These are phyloP conservation scores for Globisporangium yorkense DNA, from an alignment of 352 stramenopile genomes.

Conservation along the genomic window DNA sequence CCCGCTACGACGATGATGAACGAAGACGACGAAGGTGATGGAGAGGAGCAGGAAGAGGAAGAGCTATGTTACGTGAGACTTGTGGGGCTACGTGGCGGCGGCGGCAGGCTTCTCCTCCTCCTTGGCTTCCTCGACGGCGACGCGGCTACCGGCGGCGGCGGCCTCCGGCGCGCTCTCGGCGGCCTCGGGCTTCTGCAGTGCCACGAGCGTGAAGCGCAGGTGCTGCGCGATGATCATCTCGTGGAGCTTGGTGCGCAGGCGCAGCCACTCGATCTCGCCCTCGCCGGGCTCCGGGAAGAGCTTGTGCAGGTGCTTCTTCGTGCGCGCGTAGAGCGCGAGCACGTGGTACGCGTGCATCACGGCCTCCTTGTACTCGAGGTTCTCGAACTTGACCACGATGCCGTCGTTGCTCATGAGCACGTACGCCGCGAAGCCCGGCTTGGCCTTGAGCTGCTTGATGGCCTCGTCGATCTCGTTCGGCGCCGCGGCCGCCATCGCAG, in stretches of 20 bases:
- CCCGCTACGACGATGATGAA: neutral
- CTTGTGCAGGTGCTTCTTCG: conserved; percentile 80
- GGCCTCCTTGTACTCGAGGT: conserved; percentile 89
- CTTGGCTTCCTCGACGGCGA: conserved; percentile 30
- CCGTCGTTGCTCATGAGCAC: conserved; percentile 93
- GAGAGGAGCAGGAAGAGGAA: neutral
- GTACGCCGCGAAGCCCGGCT: conserved; percentile 86
- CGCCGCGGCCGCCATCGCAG: conserved; percentile 58
- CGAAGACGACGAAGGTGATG: neutral
- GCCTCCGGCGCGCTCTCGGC: conserved; percentile 19
- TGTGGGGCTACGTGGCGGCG: conserved; percentile 12
- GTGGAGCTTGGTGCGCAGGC: conserved; percentile 87
- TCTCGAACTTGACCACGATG: conserved; percentile 92
- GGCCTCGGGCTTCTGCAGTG: conserved; percentile 62
- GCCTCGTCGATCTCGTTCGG: conserved; percentile 91
- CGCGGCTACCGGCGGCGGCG: conserved; percentile 12
- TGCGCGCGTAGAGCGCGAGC: conserved; percentile 80
- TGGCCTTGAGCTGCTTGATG: conserved; percentile 90
- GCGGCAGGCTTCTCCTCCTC: conserved; percentile 46
- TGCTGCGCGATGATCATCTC: conserved; percentile 91
- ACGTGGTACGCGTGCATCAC: conserved; percentile 91
- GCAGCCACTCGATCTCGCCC: conserved; percentile 88
- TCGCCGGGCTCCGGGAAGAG: conserved; percentile 82
- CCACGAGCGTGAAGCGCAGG: conserved; percentile 85
- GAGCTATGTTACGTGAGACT: neutral